These are phyloP conservation scores for Kickxella alabastrina DNA, from an alignment of 192 early-diverging fungal species.

Conservation along the genomic window DNA sequence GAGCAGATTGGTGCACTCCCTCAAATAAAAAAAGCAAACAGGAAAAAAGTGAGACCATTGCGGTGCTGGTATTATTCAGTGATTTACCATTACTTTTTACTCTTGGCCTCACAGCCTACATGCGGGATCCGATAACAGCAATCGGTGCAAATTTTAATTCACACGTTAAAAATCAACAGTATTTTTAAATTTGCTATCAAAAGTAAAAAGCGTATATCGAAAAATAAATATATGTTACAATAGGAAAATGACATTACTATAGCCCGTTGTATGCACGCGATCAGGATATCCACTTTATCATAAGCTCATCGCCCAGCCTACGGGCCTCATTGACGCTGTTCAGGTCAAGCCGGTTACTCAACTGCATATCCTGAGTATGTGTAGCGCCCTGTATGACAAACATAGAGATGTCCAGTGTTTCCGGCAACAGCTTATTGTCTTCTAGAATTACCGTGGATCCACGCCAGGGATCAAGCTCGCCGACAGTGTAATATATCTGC, in stretches of 20 bases:
- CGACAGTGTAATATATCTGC: slow-evolving; percentile 2
- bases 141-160: too few species aligned
- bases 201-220: neutral
- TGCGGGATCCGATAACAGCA: too few species aligned
- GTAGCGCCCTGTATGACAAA: slow-evolving; percentile 2
- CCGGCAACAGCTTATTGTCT: neutral
- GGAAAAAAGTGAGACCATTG: too few species aligned
- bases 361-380: slow-evolving; percentile 6
- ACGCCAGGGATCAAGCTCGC: slow-evolving; percentile 2
- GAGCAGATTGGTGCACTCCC: too few species aligned
- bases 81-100: neutral
- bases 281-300: neutral
- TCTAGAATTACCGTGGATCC: neutral
- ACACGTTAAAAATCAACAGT: too few species aligned
- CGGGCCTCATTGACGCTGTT: neutral
- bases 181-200: too few species aligned
- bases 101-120: too few species aligned
- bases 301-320: neutral
- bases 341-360: neutral
- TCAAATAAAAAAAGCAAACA: too few species aligned
- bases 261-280: too few species aligned
- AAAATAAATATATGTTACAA: too few species aligned
- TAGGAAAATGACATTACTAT: too few species aligned
- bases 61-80: too few species aligned
- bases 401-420: neutral